Conservation (phyloP, 2,329 filamentous ascomycete species). For the Ascochyta lentis region DNA sequence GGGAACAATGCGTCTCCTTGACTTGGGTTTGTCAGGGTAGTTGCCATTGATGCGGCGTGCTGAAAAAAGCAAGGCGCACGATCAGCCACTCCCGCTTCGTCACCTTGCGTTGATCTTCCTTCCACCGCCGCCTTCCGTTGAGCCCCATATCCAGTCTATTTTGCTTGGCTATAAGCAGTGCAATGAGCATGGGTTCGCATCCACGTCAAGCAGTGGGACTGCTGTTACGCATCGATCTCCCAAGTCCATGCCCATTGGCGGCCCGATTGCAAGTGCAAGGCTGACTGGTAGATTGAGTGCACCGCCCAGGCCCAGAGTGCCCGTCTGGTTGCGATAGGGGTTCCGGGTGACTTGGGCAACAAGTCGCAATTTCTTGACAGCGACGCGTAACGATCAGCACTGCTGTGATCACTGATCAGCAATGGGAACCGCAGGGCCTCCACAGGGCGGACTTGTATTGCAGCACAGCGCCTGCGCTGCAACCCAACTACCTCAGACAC, state of each 20-base stretch:
- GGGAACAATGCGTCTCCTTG: not conserved
- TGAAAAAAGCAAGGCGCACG: not conserved
- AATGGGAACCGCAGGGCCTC: conserved; percentile 1
- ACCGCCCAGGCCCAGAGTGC: conserved; percentile 4
- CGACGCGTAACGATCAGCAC: conserved; percentile 11
- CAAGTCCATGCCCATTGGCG: not conserved
- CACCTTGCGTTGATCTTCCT: conserved; percentile 14
- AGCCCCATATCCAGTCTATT: conserved; percentile 14
- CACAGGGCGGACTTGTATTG: conserved; percentile 1
- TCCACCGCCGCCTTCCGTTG: conserved; percentile 5
- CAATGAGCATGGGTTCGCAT: not conserved
- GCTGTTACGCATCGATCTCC: not conserved
- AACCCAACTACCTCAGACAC: conserved; percentile 1
- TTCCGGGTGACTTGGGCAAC: conserved; percentile 3
- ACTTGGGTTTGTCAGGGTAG: not conserved
- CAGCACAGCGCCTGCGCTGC: not conserved
- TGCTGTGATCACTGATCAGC: conserved; percentile 8
- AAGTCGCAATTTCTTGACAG: conserved; percentile 13
- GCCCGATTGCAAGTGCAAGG: conserved; percentile 8
- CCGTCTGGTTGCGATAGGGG: conserved; percentile 4
- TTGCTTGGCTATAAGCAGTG: conserved; percentile 6
- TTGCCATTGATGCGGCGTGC: not conserved
- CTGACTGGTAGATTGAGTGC: conserved; percentile 5
- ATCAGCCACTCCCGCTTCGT: conserved; percentile 17
- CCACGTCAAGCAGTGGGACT: conserved; percentile 15